A percentile compares a stretch with the other conserved stretches of the same genome.
phyloP scores from a whole-genome alignment of 495 filamentous ascomycete genomes.

The Penicillium turbatum region DNA sequence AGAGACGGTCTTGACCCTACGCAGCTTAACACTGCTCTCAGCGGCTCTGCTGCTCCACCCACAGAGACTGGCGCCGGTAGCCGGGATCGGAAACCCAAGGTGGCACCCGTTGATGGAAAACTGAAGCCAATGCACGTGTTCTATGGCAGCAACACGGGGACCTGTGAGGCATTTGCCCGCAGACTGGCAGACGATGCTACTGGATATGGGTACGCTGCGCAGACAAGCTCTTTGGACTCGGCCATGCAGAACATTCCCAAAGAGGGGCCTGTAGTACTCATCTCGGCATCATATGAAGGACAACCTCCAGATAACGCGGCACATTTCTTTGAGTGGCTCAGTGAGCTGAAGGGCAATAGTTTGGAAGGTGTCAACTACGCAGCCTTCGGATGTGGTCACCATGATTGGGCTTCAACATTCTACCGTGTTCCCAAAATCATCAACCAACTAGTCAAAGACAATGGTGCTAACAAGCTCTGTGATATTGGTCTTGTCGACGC shows the following conservation, averaged over 20 bases:
- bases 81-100: constrained; percentile 22
- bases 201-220: constrained; percentile 53
- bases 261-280: constrained; percentile 58
- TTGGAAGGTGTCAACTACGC: constrained; percentile 56
- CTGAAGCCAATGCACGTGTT: constrained; percentile 57
- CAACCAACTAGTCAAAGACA: constrained; percentile 45
- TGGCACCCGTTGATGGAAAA: constrained; percentile 11
- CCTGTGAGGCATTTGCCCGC: constrained; percentile 67
- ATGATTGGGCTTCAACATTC: constrained; percentile 68
- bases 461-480: constrained; percentile 52
- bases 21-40: constrained; percentile 51
- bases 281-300: constrained; percentile 72
- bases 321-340: constrained; percentile 64
- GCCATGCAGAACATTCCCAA: constrained; percentile 59
- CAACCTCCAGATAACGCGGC: constrained; percentile 70
- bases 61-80: constrained; percentile 14
- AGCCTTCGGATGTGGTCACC: constrained; percentile 53
- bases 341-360: constrained; percentile 44
- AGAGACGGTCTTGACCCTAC: constrained; percentile 56
- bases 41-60: constrained; percentile 15
- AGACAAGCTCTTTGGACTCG: constrained; percentile 55
- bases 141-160: constrained; percentile 72
- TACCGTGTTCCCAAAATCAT: constrained; percentile 65
- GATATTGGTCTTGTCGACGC: constrained; percentile 58
- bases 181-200: constrained; percentile 55